Evolutionary conservation across 2,329 filamentous ascomycete genomes (phyloP).

Genomic region (Penicillium rolfsii): DNA sequence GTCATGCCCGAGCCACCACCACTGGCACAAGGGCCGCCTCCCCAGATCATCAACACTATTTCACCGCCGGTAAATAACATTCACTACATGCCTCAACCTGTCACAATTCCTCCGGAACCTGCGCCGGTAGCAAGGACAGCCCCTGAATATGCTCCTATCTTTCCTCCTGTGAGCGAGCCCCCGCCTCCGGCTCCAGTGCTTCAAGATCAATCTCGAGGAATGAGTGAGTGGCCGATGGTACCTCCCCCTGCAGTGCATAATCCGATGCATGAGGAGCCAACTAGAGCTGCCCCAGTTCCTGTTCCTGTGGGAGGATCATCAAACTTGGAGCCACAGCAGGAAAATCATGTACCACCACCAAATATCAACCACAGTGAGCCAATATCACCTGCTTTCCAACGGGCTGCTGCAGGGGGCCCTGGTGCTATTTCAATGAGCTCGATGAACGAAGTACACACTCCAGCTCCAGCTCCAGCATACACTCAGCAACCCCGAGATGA

Average conservation of each 20-base stretch:
- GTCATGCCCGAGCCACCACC: conserved; percentile 4
- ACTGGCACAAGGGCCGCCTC: not conserved
- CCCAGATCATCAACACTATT: conserved; percentile 20
- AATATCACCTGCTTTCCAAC: conserved; percentile 64
- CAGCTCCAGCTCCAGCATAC: conserved; percentile 40
- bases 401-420: conserved; percentile 65
- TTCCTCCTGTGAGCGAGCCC: conserved; percentile 57
- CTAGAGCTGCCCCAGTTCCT: not conserved
- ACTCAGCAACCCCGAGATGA: conserved; percentile 34
- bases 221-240: not conserved
- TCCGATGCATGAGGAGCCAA: not conserved
- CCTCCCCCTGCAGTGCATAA: not conserved
- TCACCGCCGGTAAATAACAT: conserved; percentile 17
- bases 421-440: conserved; percentile 63
- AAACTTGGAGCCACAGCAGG: not conserved
- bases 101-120: conserved; percentile 56
- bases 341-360: not conserved
- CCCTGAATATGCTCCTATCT: conserved; percentile 59
- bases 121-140: conserved; percentile 28
- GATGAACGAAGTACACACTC: conserved; percentile 60
- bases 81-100: conserved; percentile 24
- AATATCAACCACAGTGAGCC: conserved; percentile 39
- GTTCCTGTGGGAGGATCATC: not conserved
- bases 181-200: conserved; percentile 38
- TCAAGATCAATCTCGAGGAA: conserved; percentile 4